Base-by-base conservation (phyloP, 305 asterid species). In the Fraxinus velutina region DNA sequence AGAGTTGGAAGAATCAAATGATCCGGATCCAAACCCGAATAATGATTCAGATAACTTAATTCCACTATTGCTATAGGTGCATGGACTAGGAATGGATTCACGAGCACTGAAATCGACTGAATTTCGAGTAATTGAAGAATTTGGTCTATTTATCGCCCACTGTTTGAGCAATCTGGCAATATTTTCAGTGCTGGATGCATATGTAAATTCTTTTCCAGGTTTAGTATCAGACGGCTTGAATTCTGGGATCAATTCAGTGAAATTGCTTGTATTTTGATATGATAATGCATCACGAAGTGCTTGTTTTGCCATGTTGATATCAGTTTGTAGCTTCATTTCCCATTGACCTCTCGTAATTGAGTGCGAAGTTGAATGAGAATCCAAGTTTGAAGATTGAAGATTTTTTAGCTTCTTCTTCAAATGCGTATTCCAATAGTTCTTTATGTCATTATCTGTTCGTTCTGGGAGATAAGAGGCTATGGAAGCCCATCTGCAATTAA, bases 371-470 rank as follows among this genome's bases (percentile, higher is more conserved):
- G 33, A 86, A 79, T 4, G 86, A 84, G 9, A 76, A 21, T 4
- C 84, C 79, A 4, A 27, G 84, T 42, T 24, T 68, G 73, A 15
- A 80, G 70, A 34, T 83, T 87, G 88, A 1, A 89, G 84, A 87
- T 83, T 90, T 12, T 81, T 90, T 1, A 93, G 86, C 90, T 92
- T 24, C 27, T 24, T 24, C 27, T 24, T 92, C 82, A 94, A 66
- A 84, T 92, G 97, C 12, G 97, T 91, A 37, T 94, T 94, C 98
- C 98, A 94, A 79, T 88, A 92, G 83, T 94, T 94, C 72, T 94
- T 94, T 6, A 94, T 91, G 83, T 94, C 98, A 42, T 94, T 94
- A 68, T 94, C 98, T 10, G 98, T 94, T 86, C 98, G 90, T 86
- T 94, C 98, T 0, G 96, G 97, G 3, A 94, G 91, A 73, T 94